Conservation (phyloP, 495 filamentous ascomycete genomes). For the Penicillium mononematosum region DNA sequence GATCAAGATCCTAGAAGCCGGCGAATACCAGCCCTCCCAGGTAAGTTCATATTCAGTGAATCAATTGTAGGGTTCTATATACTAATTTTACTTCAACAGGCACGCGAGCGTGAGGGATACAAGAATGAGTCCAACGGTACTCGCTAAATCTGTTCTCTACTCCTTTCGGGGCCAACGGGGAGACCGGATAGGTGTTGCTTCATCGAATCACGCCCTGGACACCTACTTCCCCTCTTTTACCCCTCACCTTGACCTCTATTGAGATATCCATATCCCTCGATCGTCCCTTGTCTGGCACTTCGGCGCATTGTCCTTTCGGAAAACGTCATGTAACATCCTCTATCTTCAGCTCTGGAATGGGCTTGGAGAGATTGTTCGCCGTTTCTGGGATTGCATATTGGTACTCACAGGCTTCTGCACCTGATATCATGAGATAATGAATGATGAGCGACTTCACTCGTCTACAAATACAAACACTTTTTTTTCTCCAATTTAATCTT, state of each 20-base stretch:
- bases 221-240: background rate
- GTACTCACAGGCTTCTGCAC: slow-evolving; percentile 27
- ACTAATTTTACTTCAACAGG: slow-evolving; percentile 24
- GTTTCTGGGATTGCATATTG: slow-evolving; percentile 20
- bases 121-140: slow-evolving; percentile 37
- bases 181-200: background rate
- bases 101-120: slow-evolving; percentile 33
- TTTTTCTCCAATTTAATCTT: background rate
- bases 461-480: slow-evolving; percentile 15
- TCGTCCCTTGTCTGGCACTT: slow-evolving; percentile 1
- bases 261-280: slow-evolving; percentile 11
- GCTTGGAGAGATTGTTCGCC: slow-evolving; percentile 1
- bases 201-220: background rate
- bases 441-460: slow-evolving; percentile 18
- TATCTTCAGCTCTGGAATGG: slow-evolving; percentile 8
- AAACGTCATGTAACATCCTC: background rate
- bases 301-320: background rate
- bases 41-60: slow-evolving; percentile 46
- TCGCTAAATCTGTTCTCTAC: slow-evolving; percentile 20
- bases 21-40: slow-evolving; percentile 62
- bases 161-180: background rate
- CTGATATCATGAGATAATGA: slow-evolving; percentile 35
- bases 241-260: slow-evolving; percentile 6
- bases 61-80: slow-evolving; percentile 5
- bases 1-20: slow-evolving; percentile 73